A percentile compares a stretch with the other conserved stretches of the same genome.
Conservation (phyloP, 2,329 filamentous ascomycete species). For the Mycosphaerella sp. region DNA sequence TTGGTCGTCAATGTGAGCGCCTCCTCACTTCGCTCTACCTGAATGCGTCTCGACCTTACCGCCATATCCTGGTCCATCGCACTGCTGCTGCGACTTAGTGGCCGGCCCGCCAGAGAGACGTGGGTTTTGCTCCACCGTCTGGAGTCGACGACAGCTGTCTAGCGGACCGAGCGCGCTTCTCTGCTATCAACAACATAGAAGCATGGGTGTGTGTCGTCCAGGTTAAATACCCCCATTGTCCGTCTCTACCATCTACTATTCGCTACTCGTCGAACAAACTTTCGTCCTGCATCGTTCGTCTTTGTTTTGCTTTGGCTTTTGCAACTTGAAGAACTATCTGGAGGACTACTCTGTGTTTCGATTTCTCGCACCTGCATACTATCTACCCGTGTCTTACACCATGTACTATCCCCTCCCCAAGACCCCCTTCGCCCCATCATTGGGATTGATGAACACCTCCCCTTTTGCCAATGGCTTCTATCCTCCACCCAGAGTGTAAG, state of each 20-base stretch:
- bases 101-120: conserved; percentile 13
- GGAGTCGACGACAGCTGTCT: conserved; percentile 19
- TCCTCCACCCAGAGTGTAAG: background rate
- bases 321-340: background rate
- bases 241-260: conserved; percentile 9
- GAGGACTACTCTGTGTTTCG: background rate
- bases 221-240: conserved; percentile 17
- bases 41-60: conserved; percentile 17
- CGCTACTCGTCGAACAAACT: conserved; percentile 13
- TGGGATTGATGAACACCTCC: background rate
- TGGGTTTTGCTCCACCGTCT: conserved; percentile 15
- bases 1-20: conserved; percentile 19
- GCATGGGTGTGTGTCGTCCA: conserved; percentile 16
- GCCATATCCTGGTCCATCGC: conserved; percentile 17
- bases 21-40: conserved; percentile 15
- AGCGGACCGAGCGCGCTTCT: conserved; percentile 9
- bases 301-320: conserved; percentile 14
- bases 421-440: background rate
- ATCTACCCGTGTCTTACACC: background rate
- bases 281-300: conserved; percentile 13
- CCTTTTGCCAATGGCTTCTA: background rate
- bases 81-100: conserved; percentile 21
- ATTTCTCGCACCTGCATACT: conserved; percentile 3
- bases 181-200: conserved; percentile 9
- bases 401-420: background rate